phyloP scores from a whole-genome alignment of 352 stramenopile genomes.

The Globisporangium camurandrum region DNA sequence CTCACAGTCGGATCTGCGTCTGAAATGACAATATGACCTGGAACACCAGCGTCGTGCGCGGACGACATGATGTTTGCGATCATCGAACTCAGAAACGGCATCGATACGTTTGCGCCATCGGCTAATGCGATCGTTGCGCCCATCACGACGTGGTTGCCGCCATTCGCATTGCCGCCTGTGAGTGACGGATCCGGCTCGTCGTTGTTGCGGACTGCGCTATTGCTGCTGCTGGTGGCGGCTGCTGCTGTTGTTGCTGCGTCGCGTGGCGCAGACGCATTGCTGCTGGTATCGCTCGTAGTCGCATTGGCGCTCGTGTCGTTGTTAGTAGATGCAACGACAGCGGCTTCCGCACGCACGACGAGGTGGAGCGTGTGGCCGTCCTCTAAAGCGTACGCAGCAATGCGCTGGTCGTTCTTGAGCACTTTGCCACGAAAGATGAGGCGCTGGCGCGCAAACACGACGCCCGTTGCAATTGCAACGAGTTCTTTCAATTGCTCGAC shows the following conservation, averaged over 20 bases:
- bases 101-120: constrained; percentile 52
- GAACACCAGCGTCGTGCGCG: constrained; percentile 26
- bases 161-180: constrained; percentile 7
- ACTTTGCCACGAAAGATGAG: constrained; percentile 84
- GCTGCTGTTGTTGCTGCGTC: background rate
- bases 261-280: background rate
- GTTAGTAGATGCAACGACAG: background rate
- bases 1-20: background rate
- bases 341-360: constrained; percentile 44
- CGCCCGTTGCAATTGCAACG: constrained; percentile 58
- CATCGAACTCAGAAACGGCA: constrained; percentile 81
- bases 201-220: constrained; percentile 43
- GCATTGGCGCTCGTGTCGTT: background rate
- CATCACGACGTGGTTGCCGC: constrained; percentile 50
- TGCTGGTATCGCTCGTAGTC: background rate
- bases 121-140: constrained; percentile 66
- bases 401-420: constrained; percentile 79
- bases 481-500: constrained; percentile 72
- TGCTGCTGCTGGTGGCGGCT: constrained; percentile 30
- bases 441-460: constrained; percentile 63
- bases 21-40: constrained; percentile 9
- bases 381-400: constrained; percentile 69
- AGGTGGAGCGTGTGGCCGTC: constrained; percentile 80
- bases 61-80: constrained; percentile 69
- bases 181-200: constrained; percentile 60